A percentile compares a stretch with the other conserved stretches of the same genome.
Conservation (phyloP, 2,329 filamentous ascomycete genomes). For the Calonectria montana region DNA sequence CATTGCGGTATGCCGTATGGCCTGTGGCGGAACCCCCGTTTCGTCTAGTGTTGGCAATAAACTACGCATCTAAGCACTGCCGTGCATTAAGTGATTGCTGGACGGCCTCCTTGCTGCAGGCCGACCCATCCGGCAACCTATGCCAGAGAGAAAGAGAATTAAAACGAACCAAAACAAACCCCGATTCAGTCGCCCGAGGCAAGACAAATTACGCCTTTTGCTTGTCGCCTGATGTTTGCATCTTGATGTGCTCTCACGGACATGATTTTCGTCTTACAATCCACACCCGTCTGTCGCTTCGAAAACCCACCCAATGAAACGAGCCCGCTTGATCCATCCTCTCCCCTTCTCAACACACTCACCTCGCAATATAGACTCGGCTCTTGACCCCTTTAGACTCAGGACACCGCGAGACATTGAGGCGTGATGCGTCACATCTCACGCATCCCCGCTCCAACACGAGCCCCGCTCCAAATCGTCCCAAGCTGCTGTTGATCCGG, state of each 20-base stretch:
- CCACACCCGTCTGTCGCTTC: not conserved
- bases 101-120: not conserved
- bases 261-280: conserved; percentile 1
- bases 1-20: not conserved
- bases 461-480: conserved; percentile 6
- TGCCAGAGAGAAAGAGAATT: not conserved
- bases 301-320: not conserved
- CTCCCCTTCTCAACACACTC: not conserved
- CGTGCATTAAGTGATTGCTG: conserved; percentile 2
- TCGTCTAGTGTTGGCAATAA: conserved; percentile 10
- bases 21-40: conserved; percentile 1
- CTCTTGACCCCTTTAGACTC: not conserved
- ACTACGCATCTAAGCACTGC: conserved; percentile 6
- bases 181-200: not conserved
- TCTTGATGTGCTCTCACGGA: not conserved
- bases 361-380: not conserved
- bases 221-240: conserved; percentile 9
- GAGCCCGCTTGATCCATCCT: not conserved
- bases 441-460: conserved; percentile 6
- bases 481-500: not conserved
- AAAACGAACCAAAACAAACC: not conserved
- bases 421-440: conserved; percentile 14
- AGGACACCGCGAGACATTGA: not conserved
- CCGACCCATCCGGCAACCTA: not conserved
- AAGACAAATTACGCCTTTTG: not conserved